These are phyloP conservation scores for Malassezia brasiliensis DNA, from an alignment of 1,284 basidiomycete genomes.

Conservation along the genomic window DNA sequence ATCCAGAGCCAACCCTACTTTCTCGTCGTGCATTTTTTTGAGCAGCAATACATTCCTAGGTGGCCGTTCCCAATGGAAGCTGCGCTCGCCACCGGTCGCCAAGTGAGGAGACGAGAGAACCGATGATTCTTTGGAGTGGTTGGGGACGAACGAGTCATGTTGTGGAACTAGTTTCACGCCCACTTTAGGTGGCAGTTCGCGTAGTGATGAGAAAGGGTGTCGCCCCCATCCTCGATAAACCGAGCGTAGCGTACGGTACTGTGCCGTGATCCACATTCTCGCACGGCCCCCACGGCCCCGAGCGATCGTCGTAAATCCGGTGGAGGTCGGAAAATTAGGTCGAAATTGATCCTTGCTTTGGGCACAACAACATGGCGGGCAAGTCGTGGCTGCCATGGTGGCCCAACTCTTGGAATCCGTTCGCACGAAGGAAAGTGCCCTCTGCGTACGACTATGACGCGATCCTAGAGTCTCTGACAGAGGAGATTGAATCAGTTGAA, in stretches of 20 bases:
- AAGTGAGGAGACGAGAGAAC: background rate
- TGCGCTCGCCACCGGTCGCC: slow-evolving; percentile 31
- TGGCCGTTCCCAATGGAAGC: slow-evolving; percentile 39
- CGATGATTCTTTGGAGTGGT: too few relatives aligned
- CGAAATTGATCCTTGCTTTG: too few relatives aligned
- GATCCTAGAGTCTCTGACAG: slow-evolving; percentile 51
- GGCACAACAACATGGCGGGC: background rate
- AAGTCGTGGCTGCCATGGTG: slow-evolving; percentile 11
- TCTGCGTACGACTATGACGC: slow-evolving; percentile 52
- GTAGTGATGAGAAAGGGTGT: background rate
- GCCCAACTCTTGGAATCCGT: slow-evolving; percentile 17
- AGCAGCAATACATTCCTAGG: slow-evolving; percentile 51
- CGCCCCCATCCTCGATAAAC: too few relatives aligned
- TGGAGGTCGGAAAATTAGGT: background rate
- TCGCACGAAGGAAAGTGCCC: background rate
- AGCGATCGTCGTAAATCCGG: too few relatives aligned
- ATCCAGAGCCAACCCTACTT: slow-evolving; percentile 50
- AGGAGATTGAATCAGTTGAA: slow-evolving; percentile 55
- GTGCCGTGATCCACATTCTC: too few relatives aligned
- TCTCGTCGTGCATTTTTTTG: slow-evolving; percentile 51
- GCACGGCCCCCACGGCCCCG: too few relatives aligned
- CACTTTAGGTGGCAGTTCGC: background rate
- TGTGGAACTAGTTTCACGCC: background rate
- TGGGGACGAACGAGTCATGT: background rate
- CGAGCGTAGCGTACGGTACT: too few relatives aligned